Conservation (phyloP, 2,329 filamentous ascomycete genomes). For the Pleoardoris graminearum region DNA sequence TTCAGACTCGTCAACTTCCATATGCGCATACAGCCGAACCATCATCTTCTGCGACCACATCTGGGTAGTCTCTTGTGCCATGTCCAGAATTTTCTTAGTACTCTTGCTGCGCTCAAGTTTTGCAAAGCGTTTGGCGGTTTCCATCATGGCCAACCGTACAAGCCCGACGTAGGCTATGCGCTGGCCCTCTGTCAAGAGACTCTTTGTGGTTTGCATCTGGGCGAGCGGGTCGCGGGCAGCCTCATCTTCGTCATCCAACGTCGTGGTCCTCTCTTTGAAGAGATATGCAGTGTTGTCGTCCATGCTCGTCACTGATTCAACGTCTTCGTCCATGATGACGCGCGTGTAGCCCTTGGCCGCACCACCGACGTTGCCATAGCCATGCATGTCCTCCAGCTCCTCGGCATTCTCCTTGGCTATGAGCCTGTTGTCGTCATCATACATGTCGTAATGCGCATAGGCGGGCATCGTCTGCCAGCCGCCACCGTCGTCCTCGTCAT, state of each 20-base stretch:
- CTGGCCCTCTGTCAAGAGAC: constrained; percentile 91
- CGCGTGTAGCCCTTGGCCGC: constrained; percentile 94
- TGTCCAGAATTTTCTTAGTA: constrained; percentile 71
- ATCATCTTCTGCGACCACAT: constrained; percentile 99
- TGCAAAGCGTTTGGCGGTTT: constrained; percentile 73
- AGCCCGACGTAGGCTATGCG: constrained; percentile 94
- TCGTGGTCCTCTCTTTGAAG: constrained; percentile 74
- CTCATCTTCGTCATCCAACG: constrained; percentile 71
- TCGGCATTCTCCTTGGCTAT: constrained; percentile 78
- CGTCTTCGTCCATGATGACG: constrained; percentile 94
- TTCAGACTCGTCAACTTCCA: constrained; percentile 90
- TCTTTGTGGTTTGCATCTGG: constrained; percentile 95
- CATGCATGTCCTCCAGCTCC: constrained; percentile 68
- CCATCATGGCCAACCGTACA: constrained; percentile 76
- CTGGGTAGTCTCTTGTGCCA: constrained; percentile 75
- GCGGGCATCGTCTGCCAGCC: constrained; percentile 98
- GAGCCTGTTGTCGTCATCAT: constrained; percentile 88
- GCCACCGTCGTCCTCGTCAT: constrained; percentile 61
- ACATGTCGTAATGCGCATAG: constrained; percentile 89
- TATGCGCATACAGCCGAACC: constrained; percentile 89
- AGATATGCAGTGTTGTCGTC: constrained; percentile 97
- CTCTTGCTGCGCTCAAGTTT: constrained; percentile 64
- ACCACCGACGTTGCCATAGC: constrained; percentile 78
- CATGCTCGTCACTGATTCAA: constrained; percentile 89
- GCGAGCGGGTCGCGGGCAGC: constrained; percentile 76